Conservation (phyloP, 371 early-diverging fungal species). For the Synchytrium microbalum region DNA sequence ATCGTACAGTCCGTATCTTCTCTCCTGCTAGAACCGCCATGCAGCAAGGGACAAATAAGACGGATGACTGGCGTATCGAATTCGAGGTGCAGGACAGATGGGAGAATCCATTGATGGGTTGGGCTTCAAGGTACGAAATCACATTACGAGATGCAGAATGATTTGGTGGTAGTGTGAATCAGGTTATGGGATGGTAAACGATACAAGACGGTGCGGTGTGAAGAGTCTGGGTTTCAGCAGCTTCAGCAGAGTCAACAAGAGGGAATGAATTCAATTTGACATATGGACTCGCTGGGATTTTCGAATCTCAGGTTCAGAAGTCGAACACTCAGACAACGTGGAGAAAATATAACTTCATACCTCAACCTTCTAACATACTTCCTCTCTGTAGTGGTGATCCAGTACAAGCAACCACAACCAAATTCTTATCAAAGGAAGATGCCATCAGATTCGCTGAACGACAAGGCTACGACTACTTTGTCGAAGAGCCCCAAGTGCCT, state of each 20-base stretch:
- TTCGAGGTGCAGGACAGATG: slow-evolving; percentile 82
- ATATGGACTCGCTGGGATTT: too few species aligned
- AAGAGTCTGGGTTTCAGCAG: too few species aligned
- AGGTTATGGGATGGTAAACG: too few species aligned
- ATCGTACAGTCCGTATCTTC: slow-evolving; percentile 79
- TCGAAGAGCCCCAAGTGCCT: slow-evolving; percentile 74
- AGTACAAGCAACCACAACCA: slow-evolving; percentile 74
- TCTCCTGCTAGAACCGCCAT: slow-evolving; percentile 75
- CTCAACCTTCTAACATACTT: too few species aligned
- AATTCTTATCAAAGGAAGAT: slow-evolving; percentile 78
- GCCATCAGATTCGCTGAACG: slow-evolving; percentile 89
- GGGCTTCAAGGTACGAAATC: slow-evolving; percentile 80
- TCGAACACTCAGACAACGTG: too few species aligned
- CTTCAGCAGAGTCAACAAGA: too few species aligned
- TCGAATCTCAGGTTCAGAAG: too few species aligned
- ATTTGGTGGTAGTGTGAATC: too few species aligned
- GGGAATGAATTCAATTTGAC: too few species aligned
- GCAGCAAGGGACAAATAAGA: slow-evolving; percentile 72
- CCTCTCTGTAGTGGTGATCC: slow-evolving; percentile 67
- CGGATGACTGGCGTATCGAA: slow-evolving; percentile 79
- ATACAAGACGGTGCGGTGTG: too few species aligned
- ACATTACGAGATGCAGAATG: too few species aligned
- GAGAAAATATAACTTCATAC: too few species aligned
- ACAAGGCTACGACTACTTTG: slow-evolving; percentile 88
- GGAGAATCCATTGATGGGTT: slow-evolving; percentile 92